Base-by-base conservation (phyloP, 148 eudicot species). In the Agrostemma githago region DNA sequence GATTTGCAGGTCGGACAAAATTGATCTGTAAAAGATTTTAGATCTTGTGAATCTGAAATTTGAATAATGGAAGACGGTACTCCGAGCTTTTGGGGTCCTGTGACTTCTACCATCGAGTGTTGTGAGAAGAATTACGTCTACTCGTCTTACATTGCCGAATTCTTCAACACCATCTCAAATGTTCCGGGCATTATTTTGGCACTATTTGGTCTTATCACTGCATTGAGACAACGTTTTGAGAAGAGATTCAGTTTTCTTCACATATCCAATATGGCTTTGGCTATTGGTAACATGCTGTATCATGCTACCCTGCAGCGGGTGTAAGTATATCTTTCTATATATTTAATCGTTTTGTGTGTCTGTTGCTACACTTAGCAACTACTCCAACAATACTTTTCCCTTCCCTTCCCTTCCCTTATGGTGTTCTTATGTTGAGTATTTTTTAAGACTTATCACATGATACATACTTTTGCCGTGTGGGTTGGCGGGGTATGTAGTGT, bases 31-130 rank as follows among this genome's bases (percentile, higher is more conserved):
- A 10, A 10, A 48, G 54, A 48, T 8, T 48, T 48, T 11, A 48
- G 54, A 48, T 48, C 6, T 11, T 48, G 51, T 46, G 51, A 46
- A 46, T 46, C 51, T 11, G 12, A 48, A 48, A 48, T 48, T 48
- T 8, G 54, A 48, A 48, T 48, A 48, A 48, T 48, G 54, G 54
- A 48, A 48, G 54, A 48, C 54, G 54, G 54, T 48, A 48, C 54
- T 66, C 79, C 93, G 48, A 89, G 89, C 84, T 91, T 91, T 56
- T 91, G 97, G 97, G 97, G 97, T 41, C 97, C 97, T 70, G 97
- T 91, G 74, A 91, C 97, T 56, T 91, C 97, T 57, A 86, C 88
- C 39, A 84, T 80, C 43, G 97, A 91, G 76, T 88, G 90, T 74
- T 91, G 93, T 80, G 93, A 91, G 85, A 79, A 71, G 80, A 91